phyloP scores from a whole-genome alignment of 441 rosid genomes.

The Populus hybrid region DNA sequence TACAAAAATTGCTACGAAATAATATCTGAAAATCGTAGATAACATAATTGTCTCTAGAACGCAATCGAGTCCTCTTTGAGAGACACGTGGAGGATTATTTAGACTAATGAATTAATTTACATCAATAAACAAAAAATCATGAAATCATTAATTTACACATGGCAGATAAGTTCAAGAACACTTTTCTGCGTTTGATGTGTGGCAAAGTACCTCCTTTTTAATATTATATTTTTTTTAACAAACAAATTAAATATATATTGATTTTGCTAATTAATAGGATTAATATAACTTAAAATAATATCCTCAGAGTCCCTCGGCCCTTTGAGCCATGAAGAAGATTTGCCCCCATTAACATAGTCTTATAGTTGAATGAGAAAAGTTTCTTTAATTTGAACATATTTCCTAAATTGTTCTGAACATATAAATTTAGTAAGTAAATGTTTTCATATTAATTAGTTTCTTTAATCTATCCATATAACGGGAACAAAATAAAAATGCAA shows the following conservation, averaged over 20 bases:
- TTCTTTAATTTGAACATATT: background rate
- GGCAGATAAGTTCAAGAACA: too few relatives aligned
- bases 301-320: background rate
- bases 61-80: background rate
- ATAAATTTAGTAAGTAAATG: background rate
- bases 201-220: background rate
- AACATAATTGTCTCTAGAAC: background rate
- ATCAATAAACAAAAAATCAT: background rate
- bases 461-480: too few relatives aligned
- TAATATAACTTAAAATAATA: too few relatives aligned
- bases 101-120: background rate
- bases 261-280: background rate
- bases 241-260: background rate
- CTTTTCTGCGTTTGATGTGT: background rate
- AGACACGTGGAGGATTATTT: background rate
- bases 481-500: too few relatives aligned
- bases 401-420: background rate
- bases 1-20: background rate
- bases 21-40: background rate
- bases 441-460: too few relatives aligned
- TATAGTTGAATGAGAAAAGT: background rate
- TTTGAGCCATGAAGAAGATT: background rate
- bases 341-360: background rate
- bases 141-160: too few relatives aligned
- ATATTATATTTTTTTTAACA: too few relatives aligned